Base-by-base conservation (phyloP, 805 yeast species). In the Suhomyces xylopsoci region DNA sequence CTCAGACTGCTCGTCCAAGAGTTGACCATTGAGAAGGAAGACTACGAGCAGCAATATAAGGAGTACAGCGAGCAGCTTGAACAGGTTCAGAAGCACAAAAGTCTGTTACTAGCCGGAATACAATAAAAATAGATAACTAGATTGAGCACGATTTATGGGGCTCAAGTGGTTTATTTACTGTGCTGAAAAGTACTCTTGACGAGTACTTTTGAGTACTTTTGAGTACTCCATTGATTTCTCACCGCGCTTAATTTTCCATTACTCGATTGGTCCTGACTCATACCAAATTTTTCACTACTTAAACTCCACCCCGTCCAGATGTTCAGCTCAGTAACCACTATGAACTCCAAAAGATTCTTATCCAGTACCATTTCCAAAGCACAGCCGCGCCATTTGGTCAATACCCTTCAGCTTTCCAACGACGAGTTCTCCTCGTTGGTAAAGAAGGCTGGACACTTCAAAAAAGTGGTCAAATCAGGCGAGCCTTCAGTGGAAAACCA, bases 331-430 rank as follows among this genome's bases (percentile, higher is more conserved):
- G 17, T 43, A n/a, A 43, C 7, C 26, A 53, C 32, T 9, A 24
- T 51, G 19, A 34, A 45, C 12, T 12, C 49, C 8, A 42, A 40
- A 40, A 50, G 51, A 46, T 43, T 53, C 22, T 40, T 46, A 19
- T 36, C 53, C 3, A 32, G 51, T 20, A 41, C 32, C 20, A 22
- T 28, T 6, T 32, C 34, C 51, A 51, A 55, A 32, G 40, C 52
- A 15, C 40, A 36, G 3, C 79, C 79, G 24, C 82, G 96, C 68
- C 97, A 93, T 68, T 77, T 94, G 64, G 80, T 89, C 20, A 87
- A 90, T 25, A 94, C 91, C 61, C 82, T 88, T 22, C 96, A 91
- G 62, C 78, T 94, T 52, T 67, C 88, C 7, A 80, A 85, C 50
- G 71, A 78, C 20, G 99, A 94, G 69, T 84, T 94, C 55, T 67